Evolutionary conservation across 2,329 filamentous ascomycete genomes (phyloP).

Genomic region (Davidsoniella virescens): DNA sequence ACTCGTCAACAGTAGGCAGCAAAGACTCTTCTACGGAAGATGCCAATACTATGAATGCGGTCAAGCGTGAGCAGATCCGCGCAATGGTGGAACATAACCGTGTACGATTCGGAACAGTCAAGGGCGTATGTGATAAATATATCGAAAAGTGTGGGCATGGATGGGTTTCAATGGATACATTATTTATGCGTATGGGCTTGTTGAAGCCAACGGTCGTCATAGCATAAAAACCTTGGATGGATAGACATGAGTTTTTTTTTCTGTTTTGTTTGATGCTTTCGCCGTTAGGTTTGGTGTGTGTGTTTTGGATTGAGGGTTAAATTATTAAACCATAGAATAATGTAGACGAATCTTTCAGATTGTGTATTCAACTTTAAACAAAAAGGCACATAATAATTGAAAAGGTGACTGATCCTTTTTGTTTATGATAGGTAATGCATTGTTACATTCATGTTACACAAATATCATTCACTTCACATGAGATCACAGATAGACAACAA

Average conservation of each 20-base stretch:
- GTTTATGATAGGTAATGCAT: no score
- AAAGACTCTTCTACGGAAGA: constrained; percentile 15
- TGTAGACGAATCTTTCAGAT: constrained; percentile 1
- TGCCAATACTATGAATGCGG: constrained; percentile 23
- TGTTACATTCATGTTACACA: no score
- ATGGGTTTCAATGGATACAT: constrained; percentile 84
- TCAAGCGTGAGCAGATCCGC: constrained; percentile 48
- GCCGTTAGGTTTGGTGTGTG: neutral
- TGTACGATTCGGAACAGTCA: constrained; percentile 58
- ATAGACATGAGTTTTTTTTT: neutral
- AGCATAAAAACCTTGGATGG: neutral
- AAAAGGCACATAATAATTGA: no score
- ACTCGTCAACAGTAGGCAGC: constrained; percentile 15
- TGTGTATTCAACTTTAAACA: neutral
- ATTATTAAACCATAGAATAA: neutral
- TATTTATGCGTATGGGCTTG: constrained; percentile 58
- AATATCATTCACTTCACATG: no score
- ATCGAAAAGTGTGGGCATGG: constrained; percentile 78
- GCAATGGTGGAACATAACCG: constrained; percentile 72
- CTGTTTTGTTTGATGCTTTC: neutral
- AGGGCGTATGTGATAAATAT: constrained; percentile 64
- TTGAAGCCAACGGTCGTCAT: neutral
- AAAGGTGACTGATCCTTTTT: no score
- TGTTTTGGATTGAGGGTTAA: neutral
- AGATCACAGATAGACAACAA: no score